These are phyloP conservation scores for Talaromyces stipitatus DNA, from an alignment of 495 filamentous ascomycete species.

Conservation along the genomic window DNA sequence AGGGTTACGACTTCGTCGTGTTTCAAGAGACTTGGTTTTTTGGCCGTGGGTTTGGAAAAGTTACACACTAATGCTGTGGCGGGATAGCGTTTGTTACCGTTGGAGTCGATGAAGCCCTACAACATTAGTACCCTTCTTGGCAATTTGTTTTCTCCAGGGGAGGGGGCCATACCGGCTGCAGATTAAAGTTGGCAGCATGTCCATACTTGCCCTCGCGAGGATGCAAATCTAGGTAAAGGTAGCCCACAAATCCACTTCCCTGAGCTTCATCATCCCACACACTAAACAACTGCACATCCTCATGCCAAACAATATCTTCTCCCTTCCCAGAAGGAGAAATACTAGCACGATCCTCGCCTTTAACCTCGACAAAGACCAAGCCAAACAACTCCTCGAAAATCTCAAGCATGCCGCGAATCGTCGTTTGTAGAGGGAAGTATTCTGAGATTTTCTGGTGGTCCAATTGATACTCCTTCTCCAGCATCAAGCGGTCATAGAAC, in stretches of 20 bases:
- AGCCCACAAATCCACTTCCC: slow-evolving; percentile 61
- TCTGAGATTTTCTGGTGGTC: slow-evolving; percentile 87
- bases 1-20: slow-evolving; percentile 65
- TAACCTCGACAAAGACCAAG: slow-evolving; percentile 79
- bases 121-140: background rate
- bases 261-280: slow-evolving; percentile 64
- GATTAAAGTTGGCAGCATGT: slow-evolving; percentile 72
- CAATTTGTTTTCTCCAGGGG: too few species aligned
- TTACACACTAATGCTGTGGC: slow-evolving; percentile 66
- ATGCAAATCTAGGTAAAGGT: slow-evolving; percentile 63
- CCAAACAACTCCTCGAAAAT: slow-evolving; percentile 95
- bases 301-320: slow-evolving; percentile 62
- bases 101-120: slow-evolving; percentile 48
- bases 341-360: slow-evolving; percentile 47
- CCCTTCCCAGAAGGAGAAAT: slow-evolving; percentile 52
- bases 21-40: slow-evolving; percentile 62
- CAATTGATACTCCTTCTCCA: slow-evolving; percentile 82
- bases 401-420: slow-evolving; percentile 81
- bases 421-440: slow-evolving; percentile 84
- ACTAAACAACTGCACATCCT: slow-evolving; percentile 61
- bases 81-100: slow-evolving; percentile 56
- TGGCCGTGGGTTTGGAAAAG: slow-evolving; percentile 62
- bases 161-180: slow-evolving; percentile 60
- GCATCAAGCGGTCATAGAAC: slow-evolving; percentile 85
- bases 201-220: slow-evolving; percentile 60